Evolutionary conservation across 352 stramenopile species (phyloP), one percentile per base, ranked within the genome.

Genomic region (Globisporangium mamillatum): DNA sequence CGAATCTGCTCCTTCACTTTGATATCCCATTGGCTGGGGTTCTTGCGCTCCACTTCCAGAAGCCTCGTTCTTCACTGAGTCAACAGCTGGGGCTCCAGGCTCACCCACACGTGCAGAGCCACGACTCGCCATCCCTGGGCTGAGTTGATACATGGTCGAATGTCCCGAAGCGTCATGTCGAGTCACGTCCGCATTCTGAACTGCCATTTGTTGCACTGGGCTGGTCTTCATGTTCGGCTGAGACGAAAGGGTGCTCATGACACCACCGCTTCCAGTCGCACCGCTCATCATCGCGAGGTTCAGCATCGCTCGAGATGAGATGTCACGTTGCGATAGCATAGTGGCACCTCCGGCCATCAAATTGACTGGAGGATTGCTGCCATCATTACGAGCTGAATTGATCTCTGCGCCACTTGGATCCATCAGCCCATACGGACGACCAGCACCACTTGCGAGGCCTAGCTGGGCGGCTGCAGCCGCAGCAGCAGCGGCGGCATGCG

Each of bases 221-320:
- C 67, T 72, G 24, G 5, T 67, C 14, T 72, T 63, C 5, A 63
- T 32, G 24, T 63, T 79, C 18, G 65, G 20, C 18, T 67, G 20
- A 46, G 69, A 52, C 25, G 52, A 10, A 48, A 74, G 74, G 22
- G 64, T 52, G n/a, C 54, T 68, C 16, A 58, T 32, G 59, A 57
- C 66, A 52, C 41, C 46, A 8, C 53, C 57, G 25, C 34, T 71
- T 34, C 70, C 66, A n/a, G 54, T 67, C 9, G 48, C 32, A 50
- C 73, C 81, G 46, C 73, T 81, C 71, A 87, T 80, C 67, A 86
- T 82, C 10, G 74, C 72, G 56, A 90, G 75, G 64, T 74, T 82
- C 63, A 90, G 75, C 74, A 93, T 91, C 52, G 76, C 67, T 24
- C 69, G 81, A 25, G 82, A 84, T 4, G 82, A 76, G 1, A 64